Base-by-base conservation (phyloP, 352 stramenopile genomes). In the Pythium aristosporum region DNA sequence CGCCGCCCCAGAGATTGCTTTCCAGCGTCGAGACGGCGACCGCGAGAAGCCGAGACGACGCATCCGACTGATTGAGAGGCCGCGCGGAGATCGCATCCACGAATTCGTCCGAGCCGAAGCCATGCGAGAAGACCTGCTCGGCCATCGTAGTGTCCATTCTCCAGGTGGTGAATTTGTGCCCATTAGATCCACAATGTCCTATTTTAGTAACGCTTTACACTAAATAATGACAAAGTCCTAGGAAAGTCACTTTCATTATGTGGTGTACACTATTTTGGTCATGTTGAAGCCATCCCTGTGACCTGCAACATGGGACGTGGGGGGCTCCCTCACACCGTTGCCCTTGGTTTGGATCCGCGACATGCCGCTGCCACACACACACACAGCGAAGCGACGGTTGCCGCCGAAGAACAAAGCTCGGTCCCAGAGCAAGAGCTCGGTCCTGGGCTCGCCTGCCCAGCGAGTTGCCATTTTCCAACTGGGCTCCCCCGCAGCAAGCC, bases 1-100 rank as follows among this genome's bases (percentile, higher is more conserved):
- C 69, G 49, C 85, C 85, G 55, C 68, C 73, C 85, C 85, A 94
- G 28, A 83, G 65, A 66, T 92, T 94, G 20, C 85, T 85, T 55
- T 92, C 85, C 9, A 94, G 79, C 44, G 69, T 69, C 51, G 85
- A 92, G 50, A 81, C 72, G n/a, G 83, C 80, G 21, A 89, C 75
- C 0, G 82, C 82, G 18, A 94, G 58, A 12, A 91, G 56, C 56
- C 76, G 61, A 32, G 72, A 23, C 28, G 63, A 51, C 13, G 30
- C 48, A 1, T 56, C 43, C 13, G 36, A 20, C 5, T 46, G 34
- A 41, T 48, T 30, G 16, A 23, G 23, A 9, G 64, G 57, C 52
- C 46, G 58, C 53, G 56, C 50, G n/a, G 65, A 59, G 34, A 72
- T 57, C 32, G 59, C 65, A 48, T 72, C 65, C 21, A 72, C 48